Base-by-base conservation (phyloP, 2,329 filamentous ascomycete genomes). In the Sphaceloma murrayae region DNA sequence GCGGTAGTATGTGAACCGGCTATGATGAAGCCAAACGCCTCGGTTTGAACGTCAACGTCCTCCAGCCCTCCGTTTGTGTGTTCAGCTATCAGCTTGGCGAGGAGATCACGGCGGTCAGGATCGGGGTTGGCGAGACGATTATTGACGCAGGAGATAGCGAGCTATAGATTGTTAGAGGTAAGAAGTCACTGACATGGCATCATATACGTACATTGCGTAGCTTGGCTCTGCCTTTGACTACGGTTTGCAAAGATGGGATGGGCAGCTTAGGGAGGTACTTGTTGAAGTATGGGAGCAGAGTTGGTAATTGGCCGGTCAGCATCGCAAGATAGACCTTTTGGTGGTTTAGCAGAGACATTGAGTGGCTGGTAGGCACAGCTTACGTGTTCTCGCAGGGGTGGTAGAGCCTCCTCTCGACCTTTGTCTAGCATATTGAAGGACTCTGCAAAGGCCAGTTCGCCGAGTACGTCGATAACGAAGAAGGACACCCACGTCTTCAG, bases 1-100 rank as follows among this genome's bases (percentile, higher is more conserved):
- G 58, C 58, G 1, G 56, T 58, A 2, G 58, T 57, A 33, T 61
- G 60, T 2, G 53, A 55, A n/a, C 61, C 60, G 1, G 61, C 61
- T 27, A 52, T 49, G 14, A 43, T 43, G 39, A 40, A 40, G 36
- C 36, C 36, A 24, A 40, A 40, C n/a, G 36, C 36, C 19, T 40
- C 36, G 36, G 36, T 40, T 29, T 40, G 36, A 24, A 40, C 17
- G 36, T 40, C 36, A 24, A 40, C 13, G 27, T 40, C 36, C 29
- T 27, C 24, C n/a, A 40, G 14, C 13, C 13, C 10, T n/a, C 36
- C 36, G 13, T 14, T n/a, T 21, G 21, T 40, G 22, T 27, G 24
- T 22, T 40, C 36, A 8, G 21, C 11, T 11, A 40, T 40, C 14
- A 40, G 36, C 16, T 40, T 40, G 22, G 36, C 36, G n/a, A 40